Base-by-base conservation (phyloP, 306 rosid species). In the Cucumis hystrix region DNA sequence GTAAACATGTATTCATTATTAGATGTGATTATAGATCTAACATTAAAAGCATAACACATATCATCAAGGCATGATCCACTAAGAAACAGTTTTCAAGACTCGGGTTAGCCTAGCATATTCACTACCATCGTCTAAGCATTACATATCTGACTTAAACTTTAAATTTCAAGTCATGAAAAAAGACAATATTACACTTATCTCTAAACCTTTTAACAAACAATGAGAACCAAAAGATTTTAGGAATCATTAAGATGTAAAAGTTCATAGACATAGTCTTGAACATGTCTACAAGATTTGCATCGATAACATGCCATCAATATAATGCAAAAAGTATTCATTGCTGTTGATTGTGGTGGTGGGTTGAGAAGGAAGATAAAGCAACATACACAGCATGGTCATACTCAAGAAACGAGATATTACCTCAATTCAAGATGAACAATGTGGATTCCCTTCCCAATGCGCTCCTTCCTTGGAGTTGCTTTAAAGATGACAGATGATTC, bases 391-490 rank as follows among this genome's bases (percentile, higher is more conserved):
- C 23, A 39, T n/a, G 52, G 9, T 40, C 51, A 5, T 67, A 18
- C 7, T 40, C 17, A 0, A 9, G 40, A 67, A 67, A n/a, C 10
- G 52, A 67, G 16, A 37, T 8, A 68, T 61, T 75, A 85, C 88
- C 83, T 39, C 51, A 85, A 85, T 77, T 82, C 86, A 18, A 85
- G 81, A 83, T 56, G 88, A 65, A 83, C 81, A 74, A 85, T 80
- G 57, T 75, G 82, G 41, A 85, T 78, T 78, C 76, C 81, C 64
- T 64, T 74, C 64, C 88, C 88, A 41, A 85, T 70, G 45, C 62
- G 81, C 23, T 85, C 79, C 81, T 77, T 82, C 49, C 55, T 80
- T 52, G 86, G 82, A 75, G 30, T 80, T 17, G 61, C 76, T 62
- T 62, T 62, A 45, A 82, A 77, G 14, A 39, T 43, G 57, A 85